Conservation (phyloP, 768 basidiomycete species). For the Megacollybia marginata region DNA sequence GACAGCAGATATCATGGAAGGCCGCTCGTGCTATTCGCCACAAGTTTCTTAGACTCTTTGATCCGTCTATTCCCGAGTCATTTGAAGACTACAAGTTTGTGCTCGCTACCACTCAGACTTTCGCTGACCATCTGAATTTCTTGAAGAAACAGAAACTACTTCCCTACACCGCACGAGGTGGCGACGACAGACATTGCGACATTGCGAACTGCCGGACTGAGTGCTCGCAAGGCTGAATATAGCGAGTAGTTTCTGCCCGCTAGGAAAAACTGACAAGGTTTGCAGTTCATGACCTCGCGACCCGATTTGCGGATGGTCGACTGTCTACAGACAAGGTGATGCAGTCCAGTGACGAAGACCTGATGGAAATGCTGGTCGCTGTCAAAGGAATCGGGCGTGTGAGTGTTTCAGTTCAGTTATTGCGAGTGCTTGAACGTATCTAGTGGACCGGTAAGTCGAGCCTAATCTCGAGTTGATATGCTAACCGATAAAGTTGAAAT, state of each 20-base stretch:
- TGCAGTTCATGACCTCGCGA: conserved; percentile 70
- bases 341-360: conserved; percentile 66
- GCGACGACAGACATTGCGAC: conserved; percentile 46
- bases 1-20: conserved; percentile 80
- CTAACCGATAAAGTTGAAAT: conserved; percentile 58
- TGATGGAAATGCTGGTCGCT: conserved; percentile 66
- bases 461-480: conserved; percentile 3
- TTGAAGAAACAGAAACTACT: conserved; percentile 31
- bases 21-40: conserved; percentile 82
- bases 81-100: conserved; percentile 41
- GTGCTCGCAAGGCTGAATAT: conserved; percentile 85
- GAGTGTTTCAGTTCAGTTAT: conserved; percentile 13
- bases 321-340: conserved; percentile 68
- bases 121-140: neutral
- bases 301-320: conserved; percentile 74
- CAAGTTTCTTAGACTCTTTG: conserved; percentile 70
- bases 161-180: conserved; percentile 70
- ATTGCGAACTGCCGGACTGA: conserved; percentile 71
- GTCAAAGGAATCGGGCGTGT: conserved; percentile 77
- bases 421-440: neutral
- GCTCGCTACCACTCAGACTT: neutral
- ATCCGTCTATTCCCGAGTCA: conserved; percentile 68
- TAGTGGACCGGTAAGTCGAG: conserved; percentile 53
- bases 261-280: neutral
- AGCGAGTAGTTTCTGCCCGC: conserved; percentile 31